These are phyloP conservation scores for Boletus sp. DNA, from an alignment of 768 basidiomycete species.

Conservation along the genomic window DNA sequence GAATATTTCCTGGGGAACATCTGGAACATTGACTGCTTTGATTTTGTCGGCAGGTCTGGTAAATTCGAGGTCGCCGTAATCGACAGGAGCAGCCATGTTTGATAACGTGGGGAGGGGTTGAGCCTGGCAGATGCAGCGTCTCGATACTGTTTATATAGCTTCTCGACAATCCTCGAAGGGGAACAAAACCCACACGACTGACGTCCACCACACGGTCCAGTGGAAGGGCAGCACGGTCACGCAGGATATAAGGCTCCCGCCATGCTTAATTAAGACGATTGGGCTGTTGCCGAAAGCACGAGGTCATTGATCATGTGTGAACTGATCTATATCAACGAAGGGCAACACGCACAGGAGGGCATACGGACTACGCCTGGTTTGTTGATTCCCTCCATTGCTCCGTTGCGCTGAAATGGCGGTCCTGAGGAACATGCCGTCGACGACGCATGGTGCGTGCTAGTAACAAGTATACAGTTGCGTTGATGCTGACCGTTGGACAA, in stretches of 20 bases:
- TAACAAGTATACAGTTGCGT: neutral
- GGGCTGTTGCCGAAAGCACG: neutral
- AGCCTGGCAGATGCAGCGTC: neutral
- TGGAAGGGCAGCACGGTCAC: neutral
- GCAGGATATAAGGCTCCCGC: constrained; percentile 4
- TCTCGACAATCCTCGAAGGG: neutral
- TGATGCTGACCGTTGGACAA: neutral
- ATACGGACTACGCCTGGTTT: neutral
- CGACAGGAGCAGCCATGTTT: constrained; percentile 20
- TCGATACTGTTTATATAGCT: constrained; percentile 1
- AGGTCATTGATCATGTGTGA: neutral
- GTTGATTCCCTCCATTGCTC: neutral
- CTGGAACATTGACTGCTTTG: constrained; percentile 36
- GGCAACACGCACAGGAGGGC: neutral
- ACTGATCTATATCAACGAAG: constrained; percentile 4
- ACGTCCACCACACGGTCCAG: neutral
- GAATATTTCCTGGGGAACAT: constrained; percentile 33
- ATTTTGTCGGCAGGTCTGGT: constrained; percentile 37
- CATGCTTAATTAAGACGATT: neutral
- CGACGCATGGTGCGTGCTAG: neutral
- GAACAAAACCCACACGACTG: neutral
- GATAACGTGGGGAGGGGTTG: neutral
- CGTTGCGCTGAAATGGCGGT: no score
- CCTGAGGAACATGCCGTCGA: neutral
- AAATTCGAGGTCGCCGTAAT: constrained; percentile 33